These are phyloP conservation scores for Isatis tinctoria DNA, from an alignment of 345 rosid genomes.

Conservation along the genomic window DNA sequence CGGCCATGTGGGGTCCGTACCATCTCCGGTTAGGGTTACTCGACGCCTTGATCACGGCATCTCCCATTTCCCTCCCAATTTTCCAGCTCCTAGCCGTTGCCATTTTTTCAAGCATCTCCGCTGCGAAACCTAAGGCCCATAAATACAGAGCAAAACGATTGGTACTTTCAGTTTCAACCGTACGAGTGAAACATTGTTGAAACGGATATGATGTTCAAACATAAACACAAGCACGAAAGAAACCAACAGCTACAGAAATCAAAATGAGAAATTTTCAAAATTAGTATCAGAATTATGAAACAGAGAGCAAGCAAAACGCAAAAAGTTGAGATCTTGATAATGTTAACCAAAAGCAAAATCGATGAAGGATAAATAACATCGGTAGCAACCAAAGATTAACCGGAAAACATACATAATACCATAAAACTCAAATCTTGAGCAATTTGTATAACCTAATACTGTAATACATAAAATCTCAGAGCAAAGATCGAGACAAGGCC, in stretches of 20 bases:
- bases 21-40: conserved; percentile 39
- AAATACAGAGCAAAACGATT: not conserved
- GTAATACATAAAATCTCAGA: not conserved
- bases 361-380: too few relatives aligned
- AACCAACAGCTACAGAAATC: too few relatives aligned
- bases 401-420: not conserved
- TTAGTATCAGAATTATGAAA: too few relatives aligned
- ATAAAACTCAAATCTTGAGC: not conserved
- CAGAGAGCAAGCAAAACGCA: too few relatives aligned
- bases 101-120: not conserved
- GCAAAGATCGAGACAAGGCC: not conserved
- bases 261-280: too few relatives aligned
- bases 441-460: not conserved
- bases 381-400: not conserved
- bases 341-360: too few relatives aligned
- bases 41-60: conserved; percentile 38
- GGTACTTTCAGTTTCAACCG: too few relatives aligned
- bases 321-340: too few relatives aligned
- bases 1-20: conserved; percentile 76
- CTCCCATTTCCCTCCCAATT: conserved; percentile 46
- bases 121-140: not conserved
- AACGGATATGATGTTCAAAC: too few relatives aligned
- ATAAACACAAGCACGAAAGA: too few relatives aligned
- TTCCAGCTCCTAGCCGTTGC: conserved; percentile 27
- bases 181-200: too few relatives aligned